phyloP scores from a whole-genome alignment of 306 rosid species.

The Quercus parvula region DNA sequence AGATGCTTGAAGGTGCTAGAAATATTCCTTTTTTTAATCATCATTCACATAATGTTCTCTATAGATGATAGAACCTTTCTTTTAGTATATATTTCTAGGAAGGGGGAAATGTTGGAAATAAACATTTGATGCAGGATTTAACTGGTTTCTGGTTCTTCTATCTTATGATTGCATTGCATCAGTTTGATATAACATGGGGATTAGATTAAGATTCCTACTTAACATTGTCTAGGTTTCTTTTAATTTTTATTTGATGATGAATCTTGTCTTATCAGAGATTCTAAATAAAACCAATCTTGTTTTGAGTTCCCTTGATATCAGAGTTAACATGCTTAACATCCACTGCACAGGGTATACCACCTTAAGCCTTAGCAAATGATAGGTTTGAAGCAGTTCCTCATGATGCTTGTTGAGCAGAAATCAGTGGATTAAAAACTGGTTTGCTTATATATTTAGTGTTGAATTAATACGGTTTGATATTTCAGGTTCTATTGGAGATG shows the following conservation, averaged over 20 bases:
- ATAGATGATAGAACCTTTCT: too few species aligned
- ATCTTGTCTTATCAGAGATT: not conserved
- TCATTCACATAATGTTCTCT: too few species aligned
- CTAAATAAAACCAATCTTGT: not conserved
- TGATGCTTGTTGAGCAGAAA: not conserved
- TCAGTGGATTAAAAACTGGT: not conserved
- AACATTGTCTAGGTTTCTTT: not conserved
- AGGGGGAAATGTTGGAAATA: not conserved
- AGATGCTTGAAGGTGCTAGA: not conserved
- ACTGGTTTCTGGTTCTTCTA: not conserved
- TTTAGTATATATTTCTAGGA: not conserved
- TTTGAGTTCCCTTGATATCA: not conserved
- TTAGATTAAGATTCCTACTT: not conserved
- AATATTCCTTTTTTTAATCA: too few species aligned
- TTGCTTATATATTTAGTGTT: not conserved
- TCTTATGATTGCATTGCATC: not conserved
- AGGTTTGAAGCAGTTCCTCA: not conserved
- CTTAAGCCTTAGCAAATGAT: not conserved
- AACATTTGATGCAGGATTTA: not conserved
- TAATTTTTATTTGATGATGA: not conserved
- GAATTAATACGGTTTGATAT: not conserved
- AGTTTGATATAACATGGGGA: not conserved
- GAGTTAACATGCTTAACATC: not conserved
- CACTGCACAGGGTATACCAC: not conserved
- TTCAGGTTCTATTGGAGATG: conserved; percentile 76